Conservation (phyloP, 2,329 filamentous ascomycete genomes). For the Pseudogymnoascus sp. region DNA sequence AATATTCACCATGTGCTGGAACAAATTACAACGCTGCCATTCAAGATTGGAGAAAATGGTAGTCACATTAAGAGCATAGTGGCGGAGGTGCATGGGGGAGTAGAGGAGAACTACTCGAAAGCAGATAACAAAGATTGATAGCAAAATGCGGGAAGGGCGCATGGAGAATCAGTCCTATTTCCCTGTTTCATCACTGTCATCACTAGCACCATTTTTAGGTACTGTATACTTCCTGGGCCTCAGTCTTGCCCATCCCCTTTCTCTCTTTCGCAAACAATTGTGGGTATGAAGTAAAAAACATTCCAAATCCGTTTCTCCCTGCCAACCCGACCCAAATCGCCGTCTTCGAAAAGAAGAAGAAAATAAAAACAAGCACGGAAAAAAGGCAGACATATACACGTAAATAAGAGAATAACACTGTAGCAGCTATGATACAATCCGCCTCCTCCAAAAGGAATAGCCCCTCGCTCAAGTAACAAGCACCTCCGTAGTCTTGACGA, state of each 20-base stretch:
- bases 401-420: not conserved
- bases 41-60: not conserved
- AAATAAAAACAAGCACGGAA: not conserved
- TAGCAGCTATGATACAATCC: not conserved
- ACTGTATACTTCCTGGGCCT: not conserved
- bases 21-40: not conserved
- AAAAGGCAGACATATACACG: not conserved
- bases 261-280: not conserved
- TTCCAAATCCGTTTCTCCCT: not conserved
- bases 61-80: too few species aligned
- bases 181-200: not conserved
- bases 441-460: not conserved
- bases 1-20: not conserved
- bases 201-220: not conserved
- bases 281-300: slow-evolving; percentile 1
- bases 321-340: not conserved
- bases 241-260: not conserved
- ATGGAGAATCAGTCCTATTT: not conserved
- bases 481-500: slow-evolving; percentile 20
- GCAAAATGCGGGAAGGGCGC: not conserved
- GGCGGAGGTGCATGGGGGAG: too few species aligned
- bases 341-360: not conserved
- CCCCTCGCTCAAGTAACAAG: slow-evolving; percentile 12
- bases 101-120: not conserved
- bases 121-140: not conserved